These are phyloP conservation scores for Fraxinus platypoda DNA, from an alignment of 305 asterid species.

Conservation along the genomic window DNA sequence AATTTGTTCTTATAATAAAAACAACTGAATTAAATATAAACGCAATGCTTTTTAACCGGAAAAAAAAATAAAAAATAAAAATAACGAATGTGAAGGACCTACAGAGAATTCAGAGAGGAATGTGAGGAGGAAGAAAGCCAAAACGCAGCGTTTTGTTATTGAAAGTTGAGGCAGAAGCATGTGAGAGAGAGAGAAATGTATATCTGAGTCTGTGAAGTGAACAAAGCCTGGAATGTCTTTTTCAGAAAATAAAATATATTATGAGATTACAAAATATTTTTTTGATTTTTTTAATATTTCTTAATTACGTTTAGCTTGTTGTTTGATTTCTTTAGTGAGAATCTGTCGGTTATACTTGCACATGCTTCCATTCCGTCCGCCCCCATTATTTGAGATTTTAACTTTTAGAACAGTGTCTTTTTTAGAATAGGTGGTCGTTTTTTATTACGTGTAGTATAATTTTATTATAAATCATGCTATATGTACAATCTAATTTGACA, in stretches of 20 bases:
- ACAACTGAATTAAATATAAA: neutral
- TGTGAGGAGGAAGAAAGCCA: constrained; percentile 23
- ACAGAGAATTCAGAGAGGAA: constrained; percentile 17
- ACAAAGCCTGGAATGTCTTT: neutral
- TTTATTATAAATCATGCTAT: no score
- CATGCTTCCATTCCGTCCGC: no score
- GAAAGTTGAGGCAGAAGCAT: neutral
- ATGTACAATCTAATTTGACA: no score
- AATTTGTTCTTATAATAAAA: neutral
- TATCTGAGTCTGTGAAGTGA: neutral
- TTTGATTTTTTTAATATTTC: neutral
- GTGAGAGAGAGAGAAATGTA: neutral
- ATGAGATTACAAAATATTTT: neutral
- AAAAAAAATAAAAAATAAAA: neutral
- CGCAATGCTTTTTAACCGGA: neutral
- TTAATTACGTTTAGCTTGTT: neutral
- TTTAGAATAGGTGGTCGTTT: no score
- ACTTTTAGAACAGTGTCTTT: no score
- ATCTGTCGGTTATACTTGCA: neutral
- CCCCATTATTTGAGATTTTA: no score
- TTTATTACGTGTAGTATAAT: no score
- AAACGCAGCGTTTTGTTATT: constrained; percentile 24
- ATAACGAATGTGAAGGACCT: constrained; percentile 4
- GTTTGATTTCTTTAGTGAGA: neutral
- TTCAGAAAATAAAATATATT: neutral